phyloP scores from a whole-genome alignment of 2,329 filamentous ascomycete species.

The Trichoderma hamatum region DNA sequence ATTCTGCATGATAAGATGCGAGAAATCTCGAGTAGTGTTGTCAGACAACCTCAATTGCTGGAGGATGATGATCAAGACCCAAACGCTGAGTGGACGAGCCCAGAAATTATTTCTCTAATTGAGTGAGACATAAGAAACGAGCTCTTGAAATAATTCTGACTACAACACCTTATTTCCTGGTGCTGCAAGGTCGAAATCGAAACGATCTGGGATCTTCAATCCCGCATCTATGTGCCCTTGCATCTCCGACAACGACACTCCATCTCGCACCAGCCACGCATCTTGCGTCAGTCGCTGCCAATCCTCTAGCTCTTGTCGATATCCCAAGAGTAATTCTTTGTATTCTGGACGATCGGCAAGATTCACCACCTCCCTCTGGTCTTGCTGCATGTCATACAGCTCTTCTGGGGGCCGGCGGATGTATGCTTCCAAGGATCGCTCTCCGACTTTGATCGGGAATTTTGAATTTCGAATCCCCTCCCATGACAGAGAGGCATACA shows the following conservation, averaged over 20 bases:
- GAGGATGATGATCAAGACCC: neutral
- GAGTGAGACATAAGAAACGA: neutral
- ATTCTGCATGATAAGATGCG: slow-evolving; percentile 17
- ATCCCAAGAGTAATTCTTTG: neutral
- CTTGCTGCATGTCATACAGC: slow-evolving; percentile 12
- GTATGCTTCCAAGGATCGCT: slow-evolving; percentile 14
- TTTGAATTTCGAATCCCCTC: slow-evolving; percentile 8
- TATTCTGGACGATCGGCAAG: slow-evolving; percentile 5
- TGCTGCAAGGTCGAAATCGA: slow-evolving; percentile 9
- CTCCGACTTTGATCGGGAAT: slow-evolving; percentile 6
- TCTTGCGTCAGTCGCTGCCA: slow-evolving; percentile 15
- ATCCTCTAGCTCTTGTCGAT: neutral
- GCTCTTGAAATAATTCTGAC: neutral
- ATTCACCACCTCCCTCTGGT: slow-evolving; percentile 3
- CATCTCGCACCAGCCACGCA: slow-evolving; percentile 8
- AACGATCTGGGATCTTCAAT: slow-evolving; percentile 3
- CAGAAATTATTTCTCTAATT: neutral
- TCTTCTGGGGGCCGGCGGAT: slow-evolving; percentile 12
- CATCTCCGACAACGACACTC: slow-evolving; percentile 18
- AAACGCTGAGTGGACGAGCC: neutral
- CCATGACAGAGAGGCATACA: slow-evolving; percentile 15
- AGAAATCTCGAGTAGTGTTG: slow-evolving; percentile 8
- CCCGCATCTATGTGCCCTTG: slow-evolving; percentile 18
- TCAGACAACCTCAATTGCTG: neutral
- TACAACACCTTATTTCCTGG: neutral